Base-by-base conservation (phyloP, 495 filamentous ascomycete species). In the Lasiosphaeria ovina region DNA sequence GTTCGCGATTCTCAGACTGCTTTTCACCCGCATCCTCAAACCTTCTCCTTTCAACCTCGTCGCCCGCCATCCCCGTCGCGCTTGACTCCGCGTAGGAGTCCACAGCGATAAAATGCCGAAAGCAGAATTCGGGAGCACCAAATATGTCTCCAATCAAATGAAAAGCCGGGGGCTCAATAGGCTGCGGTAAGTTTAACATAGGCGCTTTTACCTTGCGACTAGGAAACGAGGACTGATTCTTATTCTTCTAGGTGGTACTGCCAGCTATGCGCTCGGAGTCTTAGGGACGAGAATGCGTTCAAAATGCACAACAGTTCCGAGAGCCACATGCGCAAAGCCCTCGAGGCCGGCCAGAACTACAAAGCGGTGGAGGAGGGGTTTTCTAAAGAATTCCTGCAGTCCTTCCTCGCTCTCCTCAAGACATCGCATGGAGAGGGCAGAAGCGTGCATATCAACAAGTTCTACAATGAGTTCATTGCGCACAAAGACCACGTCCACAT, bases 401-500 rank as follows among this genome's bases (percentile, higher is more conserved):
- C 93, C 71, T 98, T 98, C 64, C 44, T 97, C 3, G 75, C 83
- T 59, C 78, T 89, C 4, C 77, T 98, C 9, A 78, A 82, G 50
- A 95, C 92, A 1, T 80, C 82, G 0, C 95, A 98, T 62, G 90
- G 91, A 44, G 89, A 93, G 69, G 98, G 98, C 76, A 77, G 83
- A 55, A 84, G 97, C 3, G 12, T n/a, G 44, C 80, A 91, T 35
- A 80, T 91, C 6, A 98, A 98, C 62, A 86, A 90, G 55, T 97
- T 97, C 70, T 99, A 99, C 70, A 90, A 98, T 72, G 86, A 91
- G 67, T 89, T 90, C 63, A 93, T 94, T 61, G 75, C 77, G 14
- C 79, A 89, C 71, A 89, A 89, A 69, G 85, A 92, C 70, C 95
- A 98, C 69, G 79, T 92, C 12, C 95, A 98, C 69, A 89, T 97